Conservation (phyloP, 2,329 filamentous ascomycete genomes). For the Orbilia ellipsospora region DNA sequence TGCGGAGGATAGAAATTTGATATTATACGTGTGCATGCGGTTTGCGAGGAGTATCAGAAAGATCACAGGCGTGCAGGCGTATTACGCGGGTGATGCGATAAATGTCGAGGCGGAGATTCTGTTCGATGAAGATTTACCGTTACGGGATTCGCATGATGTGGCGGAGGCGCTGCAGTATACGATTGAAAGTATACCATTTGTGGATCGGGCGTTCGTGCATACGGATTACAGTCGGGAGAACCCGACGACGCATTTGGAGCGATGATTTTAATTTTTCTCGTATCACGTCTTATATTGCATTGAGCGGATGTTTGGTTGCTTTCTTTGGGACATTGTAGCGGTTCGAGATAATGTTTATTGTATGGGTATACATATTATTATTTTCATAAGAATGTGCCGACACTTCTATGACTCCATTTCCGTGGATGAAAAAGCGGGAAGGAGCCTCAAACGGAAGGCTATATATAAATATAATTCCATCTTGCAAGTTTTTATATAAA, state of each 20-base stretch:
- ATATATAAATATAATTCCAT: slow-evolving; percentile 16
- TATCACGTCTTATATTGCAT: neutral
- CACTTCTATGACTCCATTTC: slow-evolving; percentile 50
- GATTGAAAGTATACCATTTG: slow-evolving; percentile 82
- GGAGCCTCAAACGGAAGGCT: slow-evolving; percentile 54
- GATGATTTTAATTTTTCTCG: slow-evolving; percentile 14
- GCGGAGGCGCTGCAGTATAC: slow-evolving; percentile 84
- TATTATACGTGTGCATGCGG: slow-evolving; percentile 91
- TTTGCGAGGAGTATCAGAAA: slow-evolving; percentile 88
- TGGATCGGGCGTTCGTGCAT: slow-evolving; percentile 72
- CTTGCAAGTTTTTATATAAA: slow-evolving; percentile 40
- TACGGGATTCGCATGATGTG: slow-evolving; percentile 84
- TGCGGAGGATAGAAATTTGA: slow-evolving; percentile 82
- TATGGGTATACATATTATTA: neutral
- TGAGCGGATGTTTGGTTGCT: neutral
- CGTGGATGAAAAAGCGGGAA: slow-evolving; percentile 28
- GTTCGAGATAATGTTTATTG: neutral
- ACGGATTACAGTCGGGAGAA: slow-evolving; percentile 58
- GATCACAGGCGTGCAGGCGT: slow-evolving; percentile 83
- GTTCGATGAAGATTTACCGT: slow-evolving; percentile 77
- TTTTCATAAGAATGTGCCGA: slow-evolving; percentile 32
- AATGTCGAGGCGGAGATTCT: slow-evolving; percentile 87
- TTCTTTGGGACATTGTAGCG: no score
- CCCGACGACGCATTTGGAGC: slow-evolving; percentile 57
- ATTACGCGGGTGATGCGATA: slow-evolving; percentile 85